Base-by-base conservation (phyloP, 1,284 basidiomycete genomes). In the Puccinia polysora region DNA sequence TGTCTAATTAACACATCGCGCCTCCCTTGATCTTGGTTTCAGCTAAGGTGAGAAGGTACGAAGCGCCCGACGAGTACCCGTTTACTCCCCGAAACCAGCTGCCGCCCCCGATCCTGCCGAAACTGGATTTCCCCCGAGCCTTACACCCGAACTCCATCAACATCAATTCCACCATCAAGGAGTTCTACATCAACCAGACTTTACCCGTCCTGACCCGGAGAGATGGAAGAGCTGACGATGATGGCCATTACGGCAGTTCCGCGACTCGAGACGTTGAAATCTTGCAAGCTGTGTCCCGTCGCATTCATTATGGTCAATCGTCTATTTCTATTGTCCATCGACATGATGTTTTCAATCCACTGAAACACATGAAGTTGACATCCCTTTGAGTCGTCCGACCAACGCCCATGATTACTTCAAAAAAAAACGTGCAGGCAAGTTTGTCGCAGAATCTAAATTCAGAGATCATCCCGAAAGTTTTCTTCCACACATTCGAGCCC, bases 381-480 rank as follows among this genome's bases (percentile, higher is more conserved):
- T n/a, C n/a, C n/a, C n/a, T n/a, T n/a, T n/a, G 18, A 1, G 20
- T 8, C 23, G 18, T 23, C 6, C 1, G 15, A 2, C 6, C 0
- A 38, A 15, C 40, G 18, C 18, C 18, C 8, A 14, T 36, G 20
- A 56, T 30, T 6, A 2, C 30, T 14, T 47, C 36, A 40, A 34
- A 25, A 32, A 15, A 8, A 40, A n/a, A 25, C 30, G 1, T 14
- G 28, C 7, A 97, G 93, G 95, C 74, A 97, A 97, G 85, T 98
- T 99, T 80, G 96, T 99, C 10, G 91, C 91, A 3, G 96, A 99
- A 81, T 89, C 89, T 67, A 98, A 99, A 80, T 99, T 99, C 83
- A 81, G 85, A 20, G 84, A 86, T 36, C 83, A 90, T 74, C 95
- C 96, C 8, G 84, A 88, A 30, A 86, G 87, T 14, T 98, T 97